These are phyloP conservation scores for Casuarina cunninghamiana DNA, from an alignment of 306 rosid species.

Conservation along the genomic window DNA sequence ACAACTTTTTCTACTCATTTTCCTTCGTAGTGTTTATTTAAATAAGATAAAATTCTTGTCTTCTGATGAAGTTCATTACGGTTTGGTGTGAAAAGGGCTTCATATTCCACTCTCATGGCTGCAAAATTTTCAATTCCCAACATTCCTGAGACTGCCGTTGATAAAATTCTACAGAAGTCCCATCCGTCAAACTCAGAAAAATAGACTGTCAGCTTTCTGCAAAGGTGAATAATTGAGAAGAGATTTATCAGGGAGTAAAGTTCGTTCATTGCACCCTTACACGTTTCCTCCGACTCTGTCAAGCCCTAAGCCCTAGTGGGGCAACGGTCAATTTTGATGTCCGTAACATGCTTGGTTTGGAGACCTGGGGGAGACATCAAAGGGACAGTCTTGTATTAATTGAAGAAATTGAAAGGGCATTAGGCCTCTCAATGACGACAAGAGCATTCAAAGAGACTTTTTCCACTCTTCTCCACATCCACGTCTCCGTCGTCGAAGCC, in stretches of 20 bases:
- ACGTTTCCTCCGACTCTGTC: slow-evolving; percentile 31
- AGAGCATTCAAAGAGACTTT: not conserved
- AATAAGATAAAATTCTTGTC: no score
- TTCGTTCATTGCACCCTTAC: slow-evolving; percentile 16
- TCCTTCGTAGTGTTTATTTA: no score
- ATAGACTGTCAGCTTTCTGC: slow-evolving; percentile 9
- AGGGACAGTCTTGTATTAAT: not conserved
- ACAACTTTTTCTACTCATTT: no score
- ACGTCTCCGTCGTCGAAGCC: not conserved
- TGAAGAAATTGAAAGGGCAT: not conserved
- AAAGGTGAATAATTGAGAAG: slow-evolving; percentile 45
- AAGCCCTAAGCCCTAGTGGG: slow-evolving; percentile 34
- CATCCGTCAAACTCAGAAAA: not conserved
- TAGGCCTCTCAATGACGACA: not conserved
- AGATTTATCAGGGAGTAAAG: not conserved
- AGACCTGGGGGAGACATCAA: not conserved
- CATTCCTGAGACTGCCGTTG: not conserved
- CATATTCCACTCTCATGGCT: no score
- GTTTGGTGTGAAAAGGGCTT: no score
- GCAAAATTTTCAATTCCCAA: no score
- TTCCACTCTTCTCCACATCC: not conserved
- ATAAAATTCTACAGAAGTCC: not conserved
- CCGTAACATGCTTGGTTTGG: not conserved
- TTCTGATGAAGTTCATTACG: no score
- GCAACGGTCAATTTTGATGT: slow-evolving; percentile 27